Conservation (phyloP, 495 filamentous ascomycete genomes). For the Penicillium steckii region DNA sequence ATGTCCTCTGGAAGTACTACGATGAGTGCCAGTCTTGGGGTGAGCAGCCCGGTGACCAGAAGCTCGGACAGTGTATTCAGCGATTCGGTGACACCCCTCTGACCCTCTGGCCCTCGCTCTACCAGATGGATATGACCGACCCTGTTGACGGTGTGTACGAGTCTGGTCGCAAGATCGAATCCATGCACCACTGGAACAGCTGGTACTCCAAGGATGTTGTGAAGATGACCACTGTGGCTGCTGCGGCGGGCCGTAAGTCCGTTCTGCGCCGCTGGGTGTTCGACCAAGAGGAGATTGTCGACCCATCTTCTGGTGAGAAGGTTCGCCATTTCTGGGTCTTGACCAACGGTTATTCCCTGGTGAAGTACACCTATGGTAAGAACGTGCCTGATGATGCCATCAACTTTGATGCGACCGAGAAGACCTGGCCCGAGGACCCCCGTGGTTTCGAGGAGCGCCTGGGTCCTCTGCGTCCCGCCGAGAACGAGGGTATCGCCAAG, state of each 20-base stretch:
- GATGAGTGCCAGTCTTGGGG: slow-evolving; percentile 54
- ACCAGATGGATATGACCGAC: slow-evolving; percentile 61
- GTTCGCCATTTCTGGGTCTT: slow-evolving; percentile 53
- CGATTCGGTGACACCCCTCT: slow-evolving; percentile 53
- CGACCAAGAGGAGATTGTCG: slow-evolving; percentile 47
- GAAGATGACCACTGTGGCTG: slow-evolving; percentile 56
- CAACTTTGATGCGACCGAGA: slow-evolving; percentile 57
- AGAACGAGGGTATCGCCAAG: slow-evolving; percentile 43
- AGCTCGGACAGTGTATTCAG: slow-evolving; percentile 62
- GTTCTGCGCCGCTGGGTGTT: slow-evolving; percentile 63
- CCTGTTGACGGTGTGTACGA: slow-evolving; percentile 65
- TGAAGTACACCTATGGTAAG: slow-evolving; percentile 51
- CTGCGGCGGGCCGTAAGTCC: slow-evolving; percentile 58
- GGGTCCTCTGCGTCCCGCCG: slow-evolving; percentile 48
- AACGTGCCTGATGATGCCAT: slow-evolving; percentile 43
- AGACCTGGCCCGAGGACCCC: slow-evolving; percentile 57
- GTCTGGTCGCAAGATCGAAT: slow-evolving; percentile 54
- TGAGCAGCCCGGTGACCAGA: slow-evolving; percentile 56
- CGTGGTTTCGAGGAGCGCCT: slow-evolving; percentile 52
- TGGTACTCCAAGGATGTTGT: slow-evolving; percentile 53
- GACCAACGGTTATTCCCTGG: slow-evolving; percentile 62
- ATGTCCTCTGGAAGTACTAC: slow-evolving; percentile 50
- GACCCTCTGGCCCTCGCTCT: slow-evolving; percentile 56
- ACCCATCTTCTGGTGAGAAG: slow-evolving; percentile 37
- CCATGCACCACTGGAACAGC: slow-evolving; percentile 67